A percentile compares a stretch with the other conserved stretches of the same genome.
These are phyloP conservation scores for Medicago ruthenica DNA, from an alignment of 306 rosid genomes.

Conservation along the genomic window DNA sequence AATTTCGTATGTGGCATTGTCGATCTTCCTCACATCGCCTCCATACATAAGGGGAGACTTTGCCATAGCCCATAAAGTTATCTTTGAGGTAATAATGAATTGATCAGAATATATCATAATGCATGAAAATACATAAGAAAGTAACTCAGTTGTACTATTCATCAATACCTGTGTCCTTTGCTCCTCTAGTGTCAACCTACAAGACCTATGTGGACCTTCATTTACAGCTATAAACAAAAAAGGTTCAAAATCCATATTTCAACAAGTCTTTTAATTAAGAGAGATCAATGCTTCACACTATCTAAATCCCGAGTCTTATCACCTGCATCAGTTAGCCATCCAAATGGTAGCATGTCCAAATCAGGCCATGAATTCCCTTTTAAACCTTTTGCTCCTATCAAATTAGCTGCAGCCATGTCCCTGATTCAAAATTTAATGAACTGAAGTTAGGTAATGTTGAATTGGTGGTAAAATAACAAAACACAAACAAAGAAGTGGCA, in stretches of 20 bases:
- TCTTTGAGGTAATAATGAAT: conserved; percentile 51
- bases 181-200: conserved; percentile 64
- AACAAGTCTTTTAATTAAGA: conserved; percentile 20
- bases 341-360: conserved; percentile 97
- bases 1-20: conserved; percentile 53
- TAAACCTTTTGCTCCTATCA: conserved; percentile 81
- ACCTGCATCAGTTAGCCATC: conserved; percentile 92
- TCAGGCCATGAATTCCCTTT: conserved; percentile 96
- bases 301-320: conserved; percentile 20
- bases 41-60: conserved; percentile 98
- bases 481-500: conserved; percentile 31
- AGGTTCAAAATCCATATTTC: conserved; percentile 36
- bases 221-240: conserved; percentile 60
- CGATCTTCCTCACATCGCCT: conserved; percentile 83
- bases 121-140: conserved; percentile 19
- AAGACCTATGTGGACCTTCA: conserved; percentile 78
- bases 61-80: conserved; percentile 90
- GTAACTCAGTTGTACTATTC: conserved; percentile 17
- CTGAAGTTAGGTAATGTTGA: conserved; percentile 7
- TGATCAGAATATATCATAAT: conserved; percentile 22
- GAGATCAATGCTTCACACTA: background rate
- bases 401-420: conserved; percentile 71
- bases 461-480: conserved; percentile 17
- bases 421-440: conserved; percentile 52
- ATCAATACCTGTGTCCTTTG: conserved; percentile 80